Base-by-base conservation (phyloP, 768 basidiomycete species). In the Phanerochaete sordida region DNA sequence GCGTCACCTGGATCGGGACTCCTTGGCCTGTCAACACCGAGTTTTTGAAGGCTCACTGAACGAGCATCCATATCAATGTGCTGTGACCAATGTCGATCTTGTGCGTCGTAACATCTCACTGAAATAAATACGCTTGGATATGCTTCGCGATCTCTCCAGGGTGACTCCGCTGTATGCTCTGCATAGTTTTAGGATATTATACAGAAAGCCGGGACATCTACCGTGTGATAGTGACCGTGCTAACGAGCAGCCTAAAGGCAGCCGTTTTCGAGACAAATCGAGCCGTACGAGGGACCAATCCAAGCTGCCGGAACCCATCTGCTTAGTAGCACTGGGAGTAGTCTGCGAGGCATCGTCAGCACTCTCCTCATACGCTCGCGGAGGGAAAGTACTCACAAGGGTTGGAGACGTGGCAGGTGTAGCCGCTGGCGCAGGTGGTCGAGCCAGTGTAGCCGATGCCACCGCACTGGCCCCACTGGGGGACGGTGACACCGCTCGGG, bases 1-100 rank as follows among this genome's bases (percentile, higher is more conserved):
- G 82, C 8, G 77, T 77, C 57, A 76, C 84, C 0, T 90, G 87
- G 88, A 87, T 90, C 67, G 88, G 88, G 6, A 76, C 66, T 35
- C 76, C 79, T 1, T 87, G 83, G 81, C 84, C 85, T 0, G 65
- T 90, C 43, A 66, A 81, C 56, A 68, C 75, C 1, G 76, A 80
- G 0, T 68, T 76, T 43, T 59, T 84, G 60, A 74, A 73, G 45
- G 7, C 33, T 35, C 33, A 35, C 33, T 35, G 33, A 35, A 35
- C 13, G n/a, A n/a, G n/a, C n/a, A n/a, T n/a, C n/a, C n/a, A n/a
- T n/a, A n/a, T n/a, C n/a, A n/a, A n/a, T n/a, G n/a, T n/a, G n/a
- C n/a, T n/a, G n/a, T n/a, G n/a, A n/a, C n/a, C n/a, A n/a, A n/a
- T n/a, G n/a, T n/a, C n/a, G n/a, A n/a, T n/a, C n/a, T n/a, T n/a